Conservation (phyloP, 2,329 filamentous ascomycete genomes). For the Metarhizium guizhouense region DNA sequence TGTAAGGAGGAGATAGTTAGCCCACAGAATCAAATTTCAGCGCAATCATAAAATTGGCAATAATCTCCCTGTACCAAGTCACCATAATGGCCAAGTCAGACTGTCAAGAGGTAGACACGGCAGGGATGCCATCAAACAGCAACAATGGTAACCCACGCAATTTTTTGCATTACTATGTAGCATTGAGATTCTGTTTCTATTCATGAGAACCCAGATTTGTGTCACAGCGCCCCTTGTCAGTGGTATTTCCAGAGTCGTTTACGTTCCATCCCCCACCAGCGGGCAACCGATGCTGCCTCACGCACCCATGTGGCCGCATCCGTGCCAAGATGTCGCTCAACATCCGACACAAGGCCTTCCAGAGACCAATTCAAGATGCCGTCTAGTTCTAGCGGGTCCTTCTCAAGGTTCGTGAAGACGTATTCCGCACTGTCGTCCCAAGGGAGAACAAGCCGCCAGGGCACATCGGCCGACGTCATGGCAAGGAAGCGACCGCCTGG, state of each 20-base stretch:
- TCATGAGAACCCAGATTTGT: too few relatives aligned
- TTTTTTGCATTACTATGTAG: too few relatives aligned
- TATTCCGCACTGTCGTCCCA: slow-evolving; percentile 19
- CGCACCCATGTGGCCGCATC: slow-evolving; percentile 21
- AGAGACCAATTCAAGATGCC: slow-evolving; percentile 17
- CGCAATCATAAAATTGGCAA: too few relatives aligned
- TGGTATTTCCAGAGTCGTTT: neutral
- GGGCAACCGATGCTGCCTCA: slow-evolving; percentile 21
- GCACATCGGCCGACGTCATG: slow-evolving; percentile 11
- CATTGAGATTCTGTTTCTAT: too few relatives aligned
- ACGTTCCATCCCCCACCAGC: slow-evolving; percentile 18
- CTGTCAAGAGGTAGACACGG: too few relatives aligned
- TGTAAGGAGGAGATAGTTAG: too few relatives aligned
- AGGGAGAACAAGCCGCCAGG: slow-evolving; percentile 16
- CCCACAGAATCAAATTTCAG: too few relatives aligned
- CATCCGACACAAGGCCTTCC: slow-evolving; percentile 9
- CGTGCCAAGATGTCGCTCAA: slow-evolving; percentile 13
- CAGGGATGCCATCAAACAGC: too few relatives aligned
- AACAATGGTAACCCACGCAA: too few relatives aligned
- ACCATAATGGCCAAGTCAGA: too few relatives aligned
- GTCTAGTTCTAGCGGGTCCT: slow-evolving; percentile 19
- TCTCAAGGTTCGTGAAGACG: slow-evolving; percentile 19
- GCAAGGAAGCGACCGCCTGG: slow-evolving; percentile 14
- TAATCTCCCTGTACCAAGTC: too few relatives aligned
- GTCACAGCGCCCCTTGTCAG: too few relatives aligned